These are phyloP conservation scores for Rhytidhysteron rufulum DNA, from an alignment of 2,329 filamentous ascomycete genomes.

Conservation along the genomic window DNA sequence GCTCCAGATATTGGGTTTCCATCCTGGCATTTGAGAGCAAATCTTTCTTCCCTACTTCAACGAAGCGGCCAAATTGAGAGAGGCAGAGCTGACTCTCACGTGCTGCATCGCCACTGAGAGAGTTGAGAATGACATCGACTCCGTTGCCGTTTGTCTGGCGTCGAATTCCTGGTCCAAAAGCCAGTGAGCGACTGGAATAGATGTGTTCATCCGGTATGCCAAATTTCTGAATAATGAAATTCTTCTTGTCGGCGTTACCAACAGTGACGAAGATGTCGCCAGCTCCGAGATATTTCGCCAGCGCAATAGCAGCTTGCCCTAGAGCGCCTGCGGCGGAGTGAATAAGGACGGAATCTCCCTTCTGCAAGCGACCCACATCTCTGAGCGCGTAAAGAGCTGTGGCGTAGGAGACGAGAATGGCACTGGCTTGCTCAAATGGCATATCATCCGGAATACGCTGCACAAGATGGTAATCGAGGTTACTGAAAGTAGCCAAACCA, in stretches of 20 bases:
- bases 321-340: conserved; percentile 11
- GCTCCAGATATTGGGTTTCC: conserved; percentile 19
- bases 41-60: conserved; percentile 5
- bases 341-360: conserved; percentile 19
- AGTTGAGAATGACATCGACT: conserved; percentile 26
- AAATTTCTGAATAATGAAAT: conserved; percentile 1
- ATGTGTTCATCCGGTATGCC: conserved; percentile 1
- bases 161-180: not conserved
- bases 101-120: conserved; percentile 14
- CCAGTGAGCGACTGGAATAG: not conserved
- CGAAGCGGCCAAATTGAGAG: conserved; percentile 15
- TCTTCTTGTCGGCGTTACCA: conserved; percentile 3
- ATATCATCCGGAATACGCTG: not conserved
- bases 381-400: conserved; percentile 3
- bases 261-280: conserved; percentile 7
- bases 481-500: conserved; percentile 6
- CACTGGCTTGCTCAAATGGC: conserved; percentile 4
- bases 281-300: conserved; percentile 2
- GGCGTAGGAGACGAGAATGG: conserved; percentile 1
- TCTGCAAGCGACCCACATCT: conserved; percentile 1
- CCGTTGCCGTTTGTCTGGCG: conserved; percentile 6
- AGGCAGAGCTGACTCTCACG: conserved; percentile 40
- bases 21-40: not conserved
- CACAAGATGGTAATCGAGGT: conserved; percentile 1
- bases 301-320: conserved; percentile 10